Evolutionary conservation across 257 asterid genomes (phyloP).

Genomic region (Solanum lycopersicoides): DNA sequence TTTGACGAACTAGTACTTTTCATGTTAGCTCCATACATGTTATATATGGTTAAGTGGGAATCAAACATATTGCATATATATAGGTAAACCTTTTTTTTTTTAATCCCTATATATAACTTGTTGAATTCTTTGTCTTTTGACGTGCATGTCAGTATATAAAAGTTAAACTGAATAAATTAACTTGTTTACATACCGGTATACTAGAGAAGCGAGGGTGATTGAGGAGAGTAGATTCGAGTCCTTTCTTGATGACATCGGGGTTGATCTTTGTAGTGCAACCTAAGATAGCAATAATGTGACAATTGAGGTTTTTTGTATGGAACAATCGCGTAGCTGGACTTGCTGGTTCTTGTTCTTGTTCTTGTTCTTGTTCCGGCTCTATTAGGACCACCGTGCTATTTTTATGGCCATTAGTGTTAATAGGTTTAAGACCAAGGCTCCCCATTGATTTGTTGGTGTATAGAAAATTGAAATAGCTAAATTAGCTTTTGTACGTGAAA

Average conservation of each 20-base stretch:
- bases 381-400: not conserved
- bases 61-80: not conserved
- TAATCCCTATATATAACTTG: not conserved
- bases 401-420: not conserved
- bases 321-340: slow-evolving; percentile 36
- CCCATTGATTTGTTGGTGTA: not conserved
- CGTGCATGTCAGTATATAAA: not conserved
- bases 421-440: not conserved
- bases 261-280: slow-evolving; percentile 25
- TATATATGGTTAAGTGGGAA: not conserved
- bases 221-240: slow-evolving; percentile 1
- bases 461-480: not conserved
- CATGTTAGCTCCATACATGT: not conserved
- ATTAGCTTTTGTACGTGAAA: not conserved
- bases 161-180: not conserved
- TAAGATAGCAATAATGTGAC: slow-evolving; percentile 16
- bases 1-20: not conserved
- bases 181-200: slow-evolving; percentile 1
- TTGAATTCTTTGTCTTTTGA: not conserved
- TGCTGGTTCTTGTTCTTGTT: slow-evolving; percentile 9
- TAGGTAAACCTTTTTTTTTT: too few species aligned
- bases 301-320: slow-evolving; percentile 10
- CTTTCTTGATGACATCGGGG: slow-evolving; percentile 8
- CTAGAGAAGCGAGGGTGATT: slow-evolving; percentile 48
- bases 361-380: not conserved